phyloP scores from a whole-genome alignment of 768 basidiomycete species.

The Clitopilus passeckerianus region DNA sequence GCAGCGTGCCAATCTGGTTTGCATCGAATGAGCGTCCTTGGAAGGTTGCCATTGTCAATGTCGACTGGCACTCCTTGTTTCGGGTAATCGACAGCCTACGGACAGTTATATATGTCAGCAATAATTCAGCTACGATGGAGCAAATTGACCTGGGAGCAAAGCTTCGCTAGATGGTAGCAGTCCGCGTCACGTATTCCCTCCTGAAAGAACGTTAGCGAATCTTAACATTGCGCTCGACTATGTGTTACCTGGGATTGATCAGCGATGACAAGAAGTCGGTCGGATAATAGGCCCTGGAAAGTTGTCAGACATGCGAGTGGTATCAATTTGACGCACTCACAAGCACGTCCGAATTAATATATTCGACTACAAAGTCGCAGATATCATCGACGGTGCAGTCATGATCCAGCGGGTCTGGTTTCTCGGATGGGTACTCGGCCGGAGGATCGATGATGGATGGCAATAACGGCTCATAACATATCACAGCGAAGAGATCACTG shows the following conservation, averaged over 20 bases:
- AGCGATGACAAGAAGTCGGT: slow-evolving; percentile 65
- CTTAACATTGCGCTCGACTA: neutral
- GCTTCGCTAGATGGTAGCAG: slow-evolving; percentile 54
- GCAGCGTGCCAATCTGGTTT: slow-evolving; percentile 80
- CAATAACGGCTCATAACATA: slow-evolving; percentile 48
- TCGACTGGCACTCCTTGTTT: slow-evolving; percentile 71
- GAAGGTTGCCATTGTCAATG: slow-evolving; percentile 38
- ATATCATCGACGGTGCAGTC: slow-evolving; percentile 64
- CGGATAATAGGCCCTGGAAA: slow-evolving; percentile 61
- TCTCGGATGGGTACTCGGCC: slow-evolving; percentile 41
- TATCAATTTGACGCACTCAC: slow-evolving; percentile 28
- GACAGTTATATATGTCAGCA: too few relatives aligned
- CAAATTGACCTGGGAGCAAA: slow-evolving; percentile 47
- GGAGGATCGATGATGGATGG: slow-evolving; percentile 46
- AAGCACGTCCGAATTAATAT: slow-evolving; percentile 78
- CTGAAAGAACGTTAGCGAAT: slow-evolving; percentile 24
- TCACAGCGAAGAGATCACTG: slow-evolving; percentile 66
- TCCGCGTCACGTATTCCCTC: slow-evolving; percentile 53
- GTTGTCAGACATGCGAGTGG: too few relatives aligned
- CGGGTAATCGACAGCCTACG: slow-evolving; percentile 72
- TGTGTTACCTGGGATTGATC: slow-evolving; percentile 64
- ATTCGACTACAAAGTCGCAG: slow-evolving; percentile 78
- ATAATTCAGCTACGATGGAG: neutral
- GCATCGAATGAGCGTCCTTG: slow-evolving; percentile 51
- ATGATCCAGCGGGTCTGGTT: slow-evolving; percentile 33